Percentiles rank a stretch among this genome's conserved stretches.
Evolutionary conservation across 2,329 filamentous ascomycete genomes (phyloP).

Genomic region (Pseudogymnoascus sp.): DNA sequence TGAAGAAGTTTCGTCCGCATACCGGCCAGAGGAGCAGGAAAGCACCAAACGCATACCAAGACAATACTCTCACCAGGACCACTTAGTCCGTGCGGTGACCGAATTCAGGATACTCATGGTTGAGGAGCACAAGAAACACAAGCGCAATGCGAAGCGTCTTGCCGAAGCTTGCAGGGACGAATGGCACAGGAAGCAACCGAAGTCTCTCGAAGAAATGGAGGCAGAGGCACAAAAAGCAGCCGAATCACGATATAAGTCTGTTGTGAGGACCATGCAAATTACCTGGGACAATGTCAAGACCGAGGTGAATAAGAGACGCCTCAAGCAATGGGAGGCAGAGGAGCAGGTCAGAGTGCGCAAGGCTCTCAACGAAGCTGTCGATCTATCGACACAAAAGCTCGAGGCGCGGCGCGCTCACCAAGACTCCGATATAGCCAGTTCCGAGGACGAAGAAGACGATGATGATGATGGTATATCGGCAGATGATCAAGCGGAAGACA

Average conservation of each 20-base stretch:
- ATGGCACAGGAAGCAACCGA: conserved; percentile 65
- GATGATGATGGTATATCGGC: conserved; percentile 24
- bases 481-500: conserved; percentile 42
- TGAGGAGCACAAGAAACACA: conserved; percentile 71
- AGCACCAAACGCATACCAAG: conserved; percentile 56
- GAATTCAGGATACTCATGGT: conserved; percentile 75
- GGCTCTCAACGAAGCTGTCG: conserved; percentile 65
- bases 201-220: conserved; percentile 71
- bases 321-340: conserved; percentile 56
- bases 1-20: conserved; percentile 59
- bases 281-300: conserved; percentile 57
- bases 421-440: conserved; percentile 43
- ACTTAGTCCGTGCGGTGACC: conserved; percentile 68
- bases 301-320: conserved; percentile 51
- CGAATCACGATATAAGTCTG: conserved; percentile 60
- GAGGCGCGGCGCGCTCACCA: conserved; percentile 49
- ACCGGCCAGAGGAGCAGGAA: conserved; percentile 58
- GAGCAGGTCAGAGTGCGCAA: conserved; percentile 57
- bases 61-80: conserved; percentile 82
- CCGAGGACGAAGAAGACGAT: conserved; percentile 31
- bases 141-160: conserved; percentile 65
- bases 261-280: conserved; percentile 49
- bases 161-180: conserved; percentile 71
- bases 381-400: conserved; percentile 59
- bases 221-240: conserved; percentile 64